Evolutionary conservation across 495 filamentous ascomycete species (phyloP).

Genomic region (Aspergillus homomorphus): DNA sequence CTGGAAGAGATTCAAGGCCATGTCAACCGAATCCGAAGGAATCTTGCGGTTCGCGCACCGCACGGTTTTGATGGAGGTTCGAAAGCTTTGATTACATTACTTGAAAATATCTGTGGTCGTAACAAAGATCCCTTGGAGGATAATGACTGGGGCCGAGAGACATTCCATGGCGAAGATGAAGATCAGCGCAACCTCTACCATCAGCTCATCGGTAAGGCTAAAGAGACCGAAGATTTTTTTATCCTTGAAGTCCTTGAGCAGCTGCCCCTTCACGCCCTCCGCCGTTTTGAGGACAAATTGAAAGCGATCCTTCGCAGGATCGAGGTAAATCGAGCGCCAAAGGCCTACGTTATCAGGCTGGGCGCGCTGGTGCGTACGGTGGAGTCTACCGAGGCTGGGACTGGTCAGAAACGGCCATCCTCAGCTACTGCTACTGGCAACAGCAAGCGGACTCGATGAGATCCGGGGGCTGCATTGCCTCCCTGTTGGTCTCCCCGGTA

Average conservation of each 20-base stretch:
- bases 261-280: constrained; percentile 32
- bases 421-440: constrained; percentile 24
- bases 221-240: constrained; percentile 37
- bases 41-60: constrained; percentile 36
- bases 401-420: constrained; percentile 38
- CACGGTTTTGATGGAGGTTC: constrained; percentile 39
- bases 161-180: constrained; percentile 43
- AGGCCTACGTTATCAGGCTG: constrained; percentile 35
- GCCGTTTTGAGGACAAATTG: constrained; percentile 31
- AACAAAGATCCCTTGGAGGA: constrained; percentile 46
- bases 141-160: constrained; percentile 36
- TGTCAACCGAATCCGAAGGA: constrained; percentile 35
- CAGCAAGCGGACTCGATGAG: constrained; percentile 37
- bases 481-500: neutral
- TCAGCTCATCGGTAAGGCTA: constrained; percentile 43
- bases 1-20: constrained; percentile 32
- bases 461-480: neutral
- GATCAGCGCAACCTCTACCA: constrained; percentile 50
- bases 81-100: constrained; percentile 39
- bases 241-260: constrained; percentile 42
- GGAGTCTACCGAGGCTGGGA: constrained; percentile 24
- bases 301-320: constrained; percentile 35
- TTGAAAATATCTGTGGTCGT: constrained; percentile 42
- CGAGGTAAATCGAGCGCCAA: constrained; percentile 41
- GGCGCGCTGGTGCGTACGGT: constrained; percentile 29